A percentile compares a stretch with the other conserved stretches of the same genome.
Conservation (phyloP, 805 yeast genomes). For the Zygosaccharomyces siamensis region DNA sequence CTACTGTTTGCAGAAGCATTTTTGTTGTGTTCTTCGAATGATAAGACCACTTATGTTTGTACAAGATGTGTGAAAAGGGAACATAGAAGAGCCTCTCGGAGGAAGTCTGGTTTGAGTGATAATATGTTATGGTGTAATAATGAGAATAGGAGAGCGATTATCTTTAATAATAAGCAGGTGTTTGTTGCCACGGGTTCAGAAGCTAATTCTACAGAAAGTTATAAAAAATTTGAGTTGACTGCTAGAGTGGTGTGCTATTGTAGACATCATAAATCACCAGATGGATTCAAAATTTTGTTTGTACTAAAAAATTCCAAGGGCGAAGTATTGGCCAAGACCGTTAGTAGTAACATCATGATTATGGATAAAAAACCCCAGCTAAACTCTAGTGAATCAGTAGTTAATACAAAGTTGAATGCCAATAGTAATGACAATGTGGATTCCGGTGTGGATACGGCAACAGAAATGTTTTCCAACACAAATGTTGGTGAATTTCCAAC, state of each 20-base stretch:
- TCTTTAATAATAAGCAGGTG: constrained; percentile 87
- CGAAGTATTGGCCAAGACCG: constrained; percentile 62
- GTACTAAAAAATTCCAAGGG: constrained; percentile 59
- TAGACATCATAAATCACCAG: constrained; percentile 86
- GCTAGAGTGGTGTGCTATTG: constrained; percentile 92
- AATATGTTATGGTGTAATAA: constrained; percentile 73
- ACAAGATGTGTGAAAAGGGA: constrained; percentile 87
- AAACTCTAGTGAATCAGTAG: constrained; percentile 8
- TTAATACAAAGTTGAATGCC: constrained; percentile 6
- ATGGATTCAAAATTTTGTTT: constrained; percentile 73
- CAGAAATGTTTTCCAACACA: constrained; percentile 12
- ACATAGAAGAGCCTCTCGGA: constrained; percentile 86
- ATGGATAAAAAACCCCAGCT: constrained; percentile 84
- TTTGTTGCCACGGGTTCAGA: constrained; percentile 42
- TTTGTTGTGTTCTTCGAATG: constrained; percentile 57
- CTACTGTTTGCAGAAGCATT: constrained; percentile 69
- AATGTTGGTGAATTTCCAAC: constrained; percentile 13
- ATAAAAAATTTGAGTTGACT: constrained; percentile 44
- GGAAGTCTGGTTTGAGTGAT: constrained; percentile 76
- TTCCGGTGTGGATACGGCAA: constrained; percentile 13
- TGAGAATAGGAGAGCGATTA: constrained; percentile 73
- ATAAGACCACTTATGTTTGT: constrained; percentile 70
- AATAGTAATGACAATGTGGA: constrained; percentile 9
- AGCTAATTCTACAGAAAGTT: constrained; percentile 20
- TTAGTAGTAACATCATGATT: constrained; percentile 75